These are phyloP conservation scores for Cyclocybe aegerita DNA, from an alignment of 768 basidiomycete genomes.

Conservation along the genomic window DNA sequence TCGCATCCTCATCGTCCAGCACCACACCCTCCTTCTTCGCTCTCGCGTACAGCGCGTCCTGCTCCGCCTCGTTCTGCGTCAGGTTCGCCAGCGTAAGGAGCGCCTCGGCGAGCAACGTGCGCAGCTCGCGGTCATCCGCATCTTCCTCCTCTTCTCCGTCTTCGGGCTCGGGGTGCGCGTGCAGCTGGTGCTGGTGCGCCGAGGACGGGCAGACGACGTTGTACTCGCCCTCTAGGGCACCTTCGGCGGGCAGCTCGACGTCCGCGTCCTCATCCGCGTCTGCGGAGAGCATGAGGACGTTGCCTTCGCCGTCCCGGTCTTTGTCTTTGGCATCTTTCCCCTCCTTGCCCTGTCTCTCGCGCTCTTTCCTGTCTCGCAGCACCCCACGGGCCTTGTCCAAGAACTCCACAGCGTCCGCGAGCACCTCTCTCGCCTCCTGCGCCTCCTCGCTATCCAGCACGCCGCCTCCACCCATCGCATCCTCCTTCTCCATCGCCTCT, in stretches of 20 bases:
- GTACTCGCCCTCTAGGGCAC: not conserved
- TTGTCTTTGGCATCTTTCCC: conserved; percentile 9
- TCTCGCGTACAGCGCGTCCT: conserved; percentile 52
- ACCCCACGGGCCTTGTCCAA: conserved; percentile 39
- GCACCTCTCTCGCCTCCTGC: conserved; percentile 51
- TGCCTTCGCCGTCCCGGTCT: not conserved
- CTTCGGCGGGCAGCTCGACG: conserved; percentile 9
- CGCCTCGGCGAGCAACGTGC: conserved; percentile 49
- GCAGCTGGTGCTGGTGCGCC: not conserved
- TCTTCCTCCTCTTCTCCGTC: conserved; percentile 7
- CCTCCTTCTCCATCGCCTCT: conserved; percentile 39
- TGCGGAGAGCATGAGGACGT: not conserved
- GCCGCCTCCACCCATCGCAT: conserved; percentile 19
- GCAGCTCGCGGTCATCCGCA: conserved; percentile 24
- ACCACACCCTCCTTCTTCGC: conserved; percentile 49
- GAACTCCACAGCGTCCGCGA: conserved; percentile 43
- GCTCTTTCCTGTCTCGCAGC: conserved; percentile 7
- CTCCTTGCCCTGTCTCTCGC: conserved; percentile 8
- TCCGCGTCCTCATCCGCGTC: conserved; percentile 8
- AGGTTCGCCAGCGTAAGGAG: conserved; percentile 60
- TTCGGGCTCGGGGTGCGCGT: not conserved
- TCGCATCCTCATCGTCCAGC: conserved; percentile 17
- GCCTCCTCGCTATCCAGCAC: conserved; percentile 49
- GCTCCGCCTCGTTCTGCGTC: conserved; percentile 42
- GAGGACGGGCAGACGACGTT: not conserved